Evolutionary conservation across 768 basidiomycete species (phyloP).

Genomic region (Mycena leptocephala): DNA sequence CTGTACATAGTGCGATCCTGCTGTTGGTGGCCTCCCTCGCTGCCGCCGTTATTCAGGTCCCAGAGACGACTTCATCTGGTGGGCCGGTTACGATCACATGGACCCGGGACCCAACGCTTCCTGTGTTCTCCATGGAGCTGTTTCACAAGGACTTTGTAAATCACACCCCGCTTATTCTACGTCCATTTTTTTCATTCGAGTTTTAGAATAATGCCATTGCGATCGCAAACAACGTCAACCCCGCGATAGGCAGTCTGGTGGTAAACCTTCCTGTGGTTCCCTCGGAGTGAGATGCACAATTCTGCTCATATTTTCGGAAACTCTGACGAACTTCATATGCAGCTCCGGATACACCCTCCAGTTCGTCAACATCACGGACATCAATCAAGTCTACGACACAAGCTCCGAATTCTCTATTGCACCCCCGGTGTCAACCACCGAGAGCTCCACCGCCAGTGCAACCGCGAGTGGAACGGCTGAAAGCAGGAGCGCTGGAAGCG

Average conservation of each 20-base stretch:
- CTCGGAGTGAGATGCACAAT: background rate
- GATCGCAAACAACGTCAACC: conserved; percentile 35
- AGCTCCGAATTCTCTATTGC: conserved; percentile 26
- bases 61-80: background rate
- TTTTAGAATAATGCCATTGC: conserved; percentile 15
- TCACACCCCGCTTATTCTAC: background rate
- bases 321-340: background rate
- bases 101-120: background rate
- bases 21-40: background rate
- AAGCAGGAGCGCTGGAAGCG: background rate
- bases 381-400: conserved; percentile 21
- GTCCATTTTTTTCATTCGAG: background rate
- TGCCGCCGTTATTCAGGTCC: background rate
- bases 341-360: conserved; percentile 31
- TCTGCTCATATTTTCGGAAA: background rate
- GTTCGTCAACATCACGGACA: conserved; percentile 33
- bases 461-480: background rate
- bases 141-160: background rate
- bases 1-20: background rate
- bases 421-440: conserved; percentile 15
- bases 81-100: background rate
- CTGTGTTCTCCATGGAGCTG: conserved; percentile 19
- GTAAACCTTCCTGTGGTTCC: conserved; percentile 19
- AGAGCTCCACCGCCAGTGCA: background rate
- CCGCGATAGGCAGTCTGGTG: background rate